Evolutionary conservation across 2,329 filamentous ascomycete species (phyloP).

Genomic region (Cercospora sp.): DNA sequence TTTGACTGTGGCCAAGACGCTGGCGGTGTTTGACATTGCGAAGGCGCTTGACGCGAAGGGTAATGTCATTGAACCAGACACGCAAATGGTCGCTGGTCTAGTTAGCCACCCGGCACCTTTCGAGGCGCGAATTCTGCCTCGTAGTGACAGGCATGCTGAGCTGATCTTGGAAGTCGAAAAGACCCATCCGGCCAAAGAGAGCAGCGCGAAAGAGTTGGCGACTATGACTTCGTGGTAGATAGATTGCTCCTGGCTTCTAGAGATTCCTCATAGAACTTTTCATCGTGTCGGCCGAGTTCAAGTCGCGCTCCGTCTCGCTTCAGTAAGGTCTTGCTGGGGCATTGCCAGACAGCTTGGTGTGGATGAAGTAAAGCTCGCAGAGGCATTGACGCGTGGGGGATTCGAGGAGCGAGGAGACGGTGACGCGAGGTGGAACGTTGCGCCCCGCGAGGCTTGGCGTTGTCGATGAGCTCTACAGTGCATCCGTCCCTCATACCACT

Average conservation of each 20-base stretch:
- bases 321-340: not conserved
- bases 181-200: conserved; percentile 17
- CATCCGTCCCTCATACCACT: not conserved
- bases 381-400: not conserved
- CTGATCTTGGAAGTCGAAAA: conserved; percentile 20
- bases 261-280: not conserved
- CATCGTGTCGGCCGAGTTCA: not conserved
- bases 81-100: conserved; percentile 20
- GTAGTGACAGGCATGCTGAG: conserved; percentile 14
- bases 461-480: not conserved
- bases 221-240: conserved; percentile 8
- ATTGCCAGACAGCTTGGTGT: not conserved
- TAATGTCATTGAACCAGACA: conserved; percentile 1
- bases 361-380: not conserved
- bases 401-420: not conserved
- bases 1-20: conserved; percentile 17
- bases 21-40: conserved; percentile 21
- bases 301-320: not conserved
- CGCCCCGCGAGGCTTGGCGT: not conserved
- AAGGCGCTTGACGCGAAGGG: conserved; percentile 18
- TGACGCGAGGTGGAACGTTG: not conserved
- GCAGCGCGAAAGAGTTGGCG: conserved; percentile 20
- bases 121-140: conserved; percentile 15
- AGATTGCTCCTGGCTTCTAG: not conserved
- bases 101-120: conserved; percentile 24